Conservation (phyloP, 345 rosid species). For the Gossypium longicalyx region DNA sequence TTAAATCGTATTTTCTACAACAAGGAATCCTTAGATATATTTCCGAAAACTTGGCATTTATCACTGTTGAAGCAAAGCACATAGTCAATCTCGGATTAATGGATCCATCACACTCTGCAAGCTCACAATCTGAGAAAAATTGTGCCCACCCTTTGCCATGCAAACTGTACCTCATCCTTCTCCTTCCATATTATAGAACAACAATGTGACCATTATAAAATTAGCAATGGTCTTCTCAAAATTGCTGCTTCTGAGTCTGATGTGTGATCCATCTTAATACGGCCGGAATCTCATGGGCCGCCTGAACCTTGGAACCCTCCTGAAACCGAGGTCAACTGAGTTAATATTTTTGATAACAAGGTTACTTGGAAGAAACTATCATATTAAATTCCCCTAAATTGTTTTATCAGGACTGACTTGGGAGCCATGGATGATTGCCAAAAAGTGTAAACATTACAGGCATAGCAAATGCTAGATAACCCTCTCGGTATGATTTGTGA, state of each 20-base stretch:
- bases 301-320: slow-evolving; percentile 94
- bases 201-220: slow-evolving; percentile 14
- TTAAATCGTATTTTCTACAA: slow-evolving; percentile 11
- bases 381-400: neutral
- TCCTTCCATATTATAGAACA: slow-evolving; percentile 11
- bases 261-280: slow-evolving; percentile 36
- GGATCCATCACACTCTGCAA: slow-evolving; percentile 23
- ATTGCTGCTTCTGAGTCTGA: slow-evolving; percentile 3
- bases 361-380: neutral
- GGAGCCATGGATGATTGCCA: neutral
- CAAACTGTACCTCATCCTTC: slow-evolving; percentile 14
- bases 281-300: slow-evolving; percentile 89
- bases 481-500: neutral
- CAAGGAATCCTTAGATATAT: slow-evolving; percentile 12
- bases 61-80: slow-evolving; percentile 12
- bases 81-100: slow-evolving; percentile 7
- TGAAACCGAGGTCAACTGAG: slow-evolving; percentile 31
- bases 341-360: neutral
- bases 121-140: slow-evolving; percentile 23
- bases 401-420: neutral
- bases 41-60: slow-evolving; percentile 24
- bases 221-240: slow-evolving; percentile 14
- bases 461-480: neutral
- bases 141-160: slow-evolving; percentile 20
- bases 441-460: neutral